Evolutionary conservation across 2,329 filamentous ascomycete genomes (phyloP).

Genomic region (Ophiostoma populinum): DNA sequence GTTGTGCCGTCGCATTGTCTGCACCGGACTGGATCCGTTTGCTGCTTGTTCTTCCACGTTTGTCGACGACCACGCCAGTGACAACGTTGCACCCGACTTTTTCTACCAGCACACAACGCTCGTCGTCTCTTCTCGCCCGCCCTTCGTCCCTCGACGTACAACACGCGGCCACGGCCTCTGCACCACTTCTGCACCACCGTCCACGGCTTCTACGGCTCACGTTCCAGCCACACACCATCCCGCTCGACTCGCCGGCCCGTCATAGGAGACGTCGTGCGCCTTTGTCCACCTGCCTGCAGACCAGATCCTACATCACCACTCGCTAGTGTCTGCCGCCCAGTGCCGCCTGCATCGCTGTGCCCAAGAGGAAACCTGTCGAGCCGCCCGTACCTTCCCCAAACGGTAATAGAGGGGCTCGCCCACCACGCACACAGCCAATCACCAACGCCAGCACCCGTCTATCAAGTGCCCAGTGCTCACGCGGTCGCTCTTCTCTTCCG

Average conservation of each 20-base stretch:
- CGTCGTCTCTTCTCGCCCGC: neutral
- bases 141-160: too few species aligned
- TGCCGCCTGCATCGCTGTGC: neutral
- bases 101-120: neutral
- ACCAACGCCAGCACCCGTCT: constrained; percentile 1
- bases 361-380: constrained; percentile 5
- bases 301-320: too few species aligned
- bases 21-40: constrained; percentile 1
- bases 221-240: too few species aligned
- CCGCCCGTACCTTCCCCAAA: constrained; percentile 12
- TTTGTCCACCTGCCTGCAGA: too few species aligned
- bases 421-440: neutral
- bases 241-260: too few species aligned
- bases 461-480: neutral
- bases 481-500: neutral
- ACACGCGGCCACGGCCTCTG: too few species aligned
- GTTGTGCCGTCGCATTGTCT: neutral
- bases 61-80: neutral
- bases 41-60: neutral
- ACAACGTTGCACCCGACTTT: neutral
- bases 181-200: too few species aligned
- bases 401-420: constrained; percentile 8
- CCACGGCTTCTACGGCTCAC: too few species aligned
- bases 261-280: too few species aligned
- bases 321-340: too few species aligned